Evolutionary conservation across 345 rosid genomes (phyloP).

Genomic region (Luvunga scandens): DNA sequence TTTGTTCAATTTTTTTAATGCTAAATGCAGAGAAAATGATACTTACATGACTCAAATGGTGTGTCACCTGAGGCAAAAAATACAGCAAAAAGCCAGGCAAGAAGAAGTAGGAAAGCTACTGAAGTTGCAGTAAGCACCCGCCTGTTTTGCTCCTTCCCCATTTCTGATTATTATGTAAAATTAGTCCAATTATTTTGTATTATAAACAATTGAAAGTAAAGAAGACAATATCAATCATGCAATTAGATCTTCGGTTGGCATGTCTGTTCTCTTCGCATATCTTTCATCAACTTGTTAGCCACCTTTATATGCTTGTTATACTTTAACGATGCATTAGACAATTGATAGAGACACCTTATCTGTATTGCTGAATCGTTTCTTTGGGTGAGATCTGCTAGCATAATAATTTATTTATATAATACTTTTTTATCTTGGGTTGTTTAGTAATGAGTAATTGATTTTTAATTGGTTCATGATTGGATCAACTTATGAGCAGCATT

Average conservation of each 20-base stretch:
- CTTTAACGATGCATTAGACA: background rate
- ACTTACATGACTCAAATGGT: constrained; percentile 15
- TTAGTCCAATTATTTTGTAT: background rate
- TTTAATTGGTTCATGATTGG: background rate
- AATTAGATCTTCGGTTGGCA: background rate
- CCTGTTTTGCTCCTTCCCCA: constrained; percentile 17
- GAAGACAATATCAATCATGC: background rate
- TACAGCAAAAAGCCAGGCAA: constrained; percentile 10
- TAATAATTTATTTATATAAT: background rate
- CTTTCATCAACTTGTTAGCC: background rate
- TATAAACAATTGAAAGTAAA: background rate
- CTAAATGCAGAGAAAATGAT: background rate
- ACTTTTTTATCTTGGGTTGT: background rate
- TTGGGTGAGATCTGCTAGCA: background rate
- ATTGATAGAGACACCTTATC: background rate
- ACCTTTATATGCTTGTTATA: background rate
- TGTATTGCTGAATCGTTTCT: background rate
- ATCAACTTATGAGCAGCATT: background rate
- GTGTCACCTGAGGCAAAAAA: constrained; percentile 4
- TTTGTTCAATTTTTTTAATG: background rate
- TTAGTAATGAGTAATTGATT: background rate
- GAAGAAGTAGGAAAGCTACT: constrained; percentile 9
- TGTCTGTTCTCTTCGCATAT: background rate
- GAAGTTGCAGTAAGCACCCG: constrained; percentile 15
- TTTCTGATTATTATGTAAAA: background rate